Evolutionary conservation across 1,284 basidiomycete genomes (phyloP), one percentile per base, ranked within the genome.

Genomic region (Cryptococcus sp.): DNA sequence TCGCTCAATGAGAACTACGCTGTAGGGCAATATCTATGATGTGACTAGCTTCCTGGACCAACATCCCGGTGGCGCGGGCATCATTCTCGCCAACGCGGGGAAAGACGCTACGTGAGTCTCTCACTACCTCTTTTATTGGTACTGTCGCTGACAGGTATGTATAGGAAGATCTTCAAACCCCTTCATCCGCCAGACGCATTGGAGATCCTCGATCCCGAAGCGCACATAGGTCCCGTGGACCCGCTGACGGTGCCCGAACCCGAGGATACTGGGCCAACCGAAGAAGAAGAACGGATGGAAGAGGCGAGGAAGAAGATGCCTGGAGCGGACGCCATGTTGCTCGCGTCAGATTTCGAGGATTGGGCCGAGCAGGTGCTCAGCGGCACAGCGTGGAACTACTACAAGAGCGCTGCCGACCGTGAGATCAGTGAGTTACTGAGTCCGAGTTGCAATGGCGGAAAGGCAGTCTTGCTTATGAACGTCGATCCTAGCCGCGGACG

Each of bases 1-100:
- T 35, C 31, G 31, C 31, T 35, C 31, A 35, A 10, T 35, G 3
- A 5, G 31, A 35, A 5, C 5, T 35, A 39, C 31, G 40, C 40
- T 40, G 5, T n/a, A 73, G 66, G 76, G 76, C 2, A 74, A 74
- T n/a, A 73, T 79, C 10, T 78, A 78, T 63, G 77, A 79, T 60
- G 88, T 94, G 56, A 93, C 92, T 5, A 87, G 89, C 13, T 94
- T 95, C 73, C 79, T 95, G 47, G 79, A 80, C 27, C 68, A 76
- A 48, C 85, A 86, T 63, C 85, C 85, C 0, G 84, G 83, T 22
- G 84, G 84, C 7, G 73, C 78, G 4, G 79, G 76, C 22, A 78
- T 83, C 20, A 81, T 86, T 50, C 66, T 85, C 42, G 80, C 81
- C 53, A 78, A 82, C 45, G 82, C 84, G 3, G 84, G 84, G 10